A percentile compares a stretch with the other conserved stretches of the same genome.
Evolutionary conservation across 1,139 yeast species (phyloP).

Genomic region (Geotrichum candidum): DNA sequence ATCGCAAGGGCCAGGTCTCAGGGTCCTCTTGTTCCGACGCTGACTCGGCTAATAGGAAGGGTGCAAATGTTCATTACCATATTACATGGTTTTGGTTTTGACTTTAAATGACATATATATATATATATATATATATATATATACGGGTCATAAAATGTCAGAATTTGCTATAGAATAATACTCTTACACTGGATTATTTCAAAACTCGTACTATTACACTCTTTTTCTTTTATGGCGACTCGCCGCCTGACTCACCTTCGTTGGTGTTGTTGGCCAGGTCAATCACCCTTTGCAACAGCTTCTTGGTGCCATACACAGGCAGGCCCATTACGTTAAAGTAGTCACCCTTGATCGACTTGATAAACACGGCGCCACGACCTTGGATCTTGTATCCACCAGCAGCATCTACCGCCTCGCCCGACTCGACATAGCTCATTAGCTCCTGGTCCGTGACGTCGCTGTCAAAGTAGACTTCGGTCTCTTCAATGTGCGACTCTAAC

Average conservation of each 20-base stretch:
- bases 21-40: background rate
- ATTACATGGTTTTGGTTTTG: background rate
- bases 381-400: constrained; percentile 95
- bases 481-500: constrained; percentile 39
- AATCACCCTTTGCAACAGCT: constrained; percentile 37
- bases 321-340: constrained; percentile 85
- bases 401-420: constrained; percentile 70
- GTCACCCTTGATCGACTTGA: constrained; percentile 66
- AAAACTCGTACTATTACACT: background rate
- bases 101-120: background rate
- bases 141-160: too few relatives aligned
- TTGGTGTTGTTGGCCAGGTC: constrained; percentile 23
- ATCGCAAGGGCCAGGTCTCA: background rate
- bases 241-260: constrained; percentile 18
- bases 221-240: constrained; percentile 5
- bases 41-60: background rate
- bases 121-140: too few relatives aligned
- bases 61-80: background rate
- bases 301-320: constrained; percentile 58
- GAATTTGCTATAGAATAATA: too few relatives aligned
- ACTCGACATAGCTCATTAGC: constrained; percentile 53
- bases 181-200: too few relatives aligned
- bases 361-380: constrained; percentile 59
- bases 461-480: constrained; percentile 47
- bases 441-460: constrained; percentile 45